phyloP scores from a whole-genome alignment of 2,329 filamentous ascomycete genomes.

The Ceratocystis smalleyi region DNA sequence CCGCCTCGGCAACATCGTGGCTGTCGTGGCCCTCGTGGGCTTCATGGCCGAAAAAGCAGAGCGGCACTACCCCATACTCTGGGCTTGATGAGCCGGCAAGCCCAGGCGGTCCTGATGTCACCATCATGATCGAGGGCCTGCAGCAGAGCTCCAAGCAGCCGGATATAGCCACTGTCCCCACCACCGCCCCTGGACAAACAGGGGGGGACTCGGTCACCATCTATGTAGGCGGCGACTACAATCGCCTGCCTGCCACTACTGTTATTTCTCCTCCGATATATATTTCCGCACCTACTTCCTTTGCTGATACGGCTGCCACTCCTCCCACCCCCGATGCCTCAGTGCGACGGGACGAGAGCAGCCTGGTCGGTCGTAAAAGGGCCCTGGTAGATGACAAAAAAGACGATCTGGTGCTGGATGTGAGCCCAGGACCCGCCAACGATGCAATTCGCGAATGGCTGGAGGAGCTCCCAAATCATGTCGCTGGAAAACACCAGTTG shows the following conservation, averaged over 20 bases:
- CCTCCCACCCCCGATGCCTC: background rate
- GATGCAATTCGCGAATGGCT: too few species aligned
- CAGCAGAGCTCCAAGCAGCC: background rate
- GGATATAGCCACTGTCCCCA: too few species aligned
- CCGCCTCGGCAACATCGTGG: background rate
- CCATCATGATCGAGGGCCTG: background rate
- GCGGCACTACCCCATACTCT: background rate
- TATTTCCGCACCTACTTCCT: background rate
- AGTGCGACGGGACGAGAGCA: background rate
- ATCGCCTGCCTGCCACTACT: background rate
- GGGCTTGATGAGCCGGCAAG: background rate
- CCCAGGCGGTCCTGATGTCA: background rate
- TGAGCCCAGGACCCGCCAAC: background rate
- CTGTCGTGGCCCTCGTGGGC: background rate
- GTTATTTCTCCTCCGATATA: background rate
- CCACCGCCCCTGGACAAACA: background rate
- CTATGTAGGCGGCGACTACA: background rate
- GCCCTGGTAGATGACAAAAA: background rate
- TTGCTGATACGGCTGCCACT: background rate
- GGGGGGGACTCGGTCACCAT: background rate
- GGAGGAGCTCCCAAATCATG: too few species aligned
- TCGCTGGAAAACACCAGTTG: background rate
- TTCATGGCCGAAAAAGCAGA: background rate
- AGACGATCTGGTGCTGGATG: background rate
- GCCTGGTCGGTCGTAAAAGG: background rate